Conservation (phyloP, 352 stramenopile genomes). For the Peronosclerospora sorghi region DNA sequence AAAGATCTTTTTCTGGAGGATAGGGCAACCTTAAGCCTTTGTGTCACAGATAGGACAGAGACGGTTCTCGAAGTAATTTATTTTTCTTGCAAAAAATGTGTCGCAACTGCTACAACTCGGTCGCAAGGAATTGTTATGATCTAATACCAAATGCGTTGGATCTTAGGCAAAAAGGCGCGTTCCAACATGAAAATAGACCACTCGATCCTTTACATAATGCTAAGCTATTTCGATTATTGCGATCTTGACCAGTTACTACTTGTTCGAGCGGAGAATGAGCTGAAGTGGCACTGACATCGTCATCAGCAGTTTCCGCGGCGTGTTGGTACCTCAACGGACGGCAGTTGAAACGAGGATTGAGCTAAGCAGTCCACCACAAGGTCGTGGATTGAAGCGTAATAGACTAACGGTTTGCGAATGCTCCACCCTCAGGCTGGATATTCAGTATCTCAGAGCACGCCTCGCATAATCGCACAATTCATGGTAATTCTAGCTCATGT, state of each 20-base stretch:
- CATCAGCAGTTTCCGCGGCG: slow-evolving; percentile 6
- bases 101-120: slow-evolving; percentile 1
- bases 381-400: slow-evolving; percentile 5
- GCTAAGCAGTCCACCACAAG: background rate
- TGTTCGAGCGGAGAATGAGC: slow-evolving; percentile 8
- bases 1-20: slow-evolving; percentile 22
- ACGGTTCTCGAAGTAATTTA: slow-evolving; percentile 13
- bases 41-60: slow-evolving; percentile 11
- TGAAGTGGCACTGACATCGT: slow-evolving; percentile 8
- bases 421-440: too few species aligned
- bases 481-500: slow-evolving; percentile 12
- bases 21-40: too few species aligned
- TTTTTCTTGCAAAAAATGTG: slow-evolving; percentile 4
- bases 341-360: slow-evolving; percentile 4
- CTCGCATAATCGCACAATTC: background rate
- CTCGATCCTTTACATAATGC: slow-evolving; percentile 3
- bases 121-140: slow-evolving; percentile 10
- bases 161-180: too few species aligned
- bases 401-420: slow-evolving; percentile 1
- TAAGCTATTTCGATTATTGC: slow-evolving; percentile 2
- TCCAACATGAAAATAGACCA: slow-evolving; percentile 9
- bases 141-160: slow-evolving; percentile 11
- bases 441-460: too few species aligned
- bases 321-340: slow-evolving; percentile 7
- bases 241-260: slow-evolving; percentile 4